Evolutionary conservation across 495 filamentous ascomycete species (phyloP), one percentile per base, ranked within the genome.

Genomic region (Podospora didyma): DNA sequence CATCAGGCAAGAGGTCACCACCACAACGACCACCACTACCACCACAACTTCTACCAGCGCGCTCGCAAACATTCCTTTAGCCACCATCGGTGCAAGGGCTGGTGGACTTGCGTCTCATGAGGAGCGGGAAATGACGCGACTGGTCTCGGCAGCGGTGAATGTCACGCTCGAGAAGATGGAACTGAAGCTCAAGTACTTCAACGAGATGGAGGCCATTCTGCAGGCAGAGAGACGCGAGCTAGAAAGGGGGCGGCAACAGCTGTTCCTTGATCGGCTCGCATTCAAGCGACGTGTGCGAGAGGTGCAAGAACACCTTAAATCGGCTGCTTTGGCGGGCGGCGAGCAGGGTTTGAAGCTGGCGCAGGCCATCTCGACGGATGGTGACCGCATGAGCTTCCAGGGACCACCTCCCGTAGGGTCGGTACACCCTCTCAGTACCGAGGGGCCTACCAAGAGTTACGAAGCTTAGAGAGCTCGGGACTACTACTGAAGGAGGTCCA

Each of bases 171-270:
- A 89, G 64, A 92, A 92, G 69, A 81, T 91, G 66, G 87, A 92
- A 65, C 76, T 92, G 53, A 92, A 92, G 76, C 77, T 94, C 49
- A 83, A 88, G 62, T 96, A 97, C 67, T 98, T 98, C 78, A 87
- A 89, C 62, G 95, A 97, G 73, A 90, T 98, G 82, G 94, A 98
- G 66, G 77, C 86, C 48, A 86, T 96, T 53, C 78, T 97, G 49
- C 88, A 96, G 62, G 89, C 92, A 2, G 95, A 98, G 73, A 86
- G 92, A 49, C 83, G 92, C 39, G 95, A 98, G 69, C 79, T 98
- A 2, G 94, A 97, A 72, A 81, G 91, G 49, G 88, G 87, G 3
- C 83, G 94, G 12, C 91, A 96, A 69, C 89, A 96, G 71, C 79
- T 98, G 22, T 97, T 96, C 79, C 75, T 96, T 7, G 94, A 98